phyloP scores from a whole-genome alignment of 2,329 filamentous ascomycete genomes.

The Shiraia bambusicola region DNA sequence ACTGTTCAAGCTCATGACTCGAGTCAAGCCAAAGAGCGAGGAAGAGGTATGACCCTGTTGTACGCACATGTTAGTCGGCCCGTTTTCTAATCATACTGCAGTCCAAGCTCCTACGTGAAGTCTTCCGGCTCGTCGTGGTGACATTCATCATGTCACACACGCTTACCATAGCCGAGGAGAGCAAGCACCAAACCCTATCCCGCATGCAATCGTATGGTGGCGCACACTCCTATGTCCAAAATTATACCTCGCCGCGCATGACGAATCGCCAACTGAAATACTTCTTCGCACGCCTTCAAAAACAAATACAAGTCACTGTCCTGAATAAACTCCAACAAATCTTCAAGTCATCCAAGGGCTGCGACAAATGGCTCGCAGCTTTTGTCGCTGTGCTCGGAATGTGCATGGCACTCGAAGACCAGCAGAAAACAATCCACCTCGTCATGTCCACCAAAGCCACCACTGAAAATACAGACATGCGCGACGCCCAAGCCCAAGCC shows the following conservation, averaged over 20 bases:
- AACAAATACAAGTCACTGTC: slow-evolving; percentile 45
- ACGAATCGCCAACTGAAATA: slow-evolving; percentile 54
- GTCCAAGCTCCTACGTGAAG: slow-evolving; percentile 45
- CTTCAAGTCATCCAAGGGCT: slow-evolving; percentile 48
- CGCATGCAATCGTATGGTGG: slow-evolving; percentile 43
- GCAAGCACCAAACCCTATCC: slow-evolving; percentile 40
- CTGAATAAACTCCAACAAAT: slow-evolving; percentile 52
- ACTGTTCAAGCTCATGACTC: slow-evolving; percentile 47
- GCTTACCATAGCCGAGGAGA: slow-evolving; percentile 47
- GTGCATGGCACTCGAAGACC: slow-evolving; percentile 52
- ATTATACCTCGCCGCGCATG: slow-evolving; percentile 47
- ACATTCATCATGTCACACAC: slow-evolving; percentile 55
- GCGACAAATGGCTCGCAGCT: slow-evolving; percentile 49
- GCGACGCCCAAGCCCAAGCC: slow-evolving; percentile 38
- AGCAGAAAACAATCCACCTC: slow-evolving; percentile 50
- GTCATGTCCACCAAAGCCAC: slow-evolving; percentile 44
- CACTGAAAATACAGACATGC: slow-evolving; percentile 30
- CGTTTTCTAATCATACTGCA: slow-evolving; percentile 16
- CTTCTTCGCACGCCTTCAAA: slow-evolving; percentile 50
- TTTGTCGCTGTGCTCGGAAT: slow-evolving; percentile 52
- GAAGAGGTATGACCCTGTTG: slow-evolving; percentile 36
- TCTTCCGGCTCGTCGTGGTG: slow-evolving; percentile 50
- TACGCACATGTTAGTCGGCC: neutral
- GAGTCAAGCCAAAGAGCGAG: slow-evolving; percentile 42
- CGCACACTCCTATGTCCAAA: slow-evolving; percentile 29